Base-by-base conservation (phyloP, 495 filamentous ascomycete genomes). In the Margaritispora aquatica region DNA sequence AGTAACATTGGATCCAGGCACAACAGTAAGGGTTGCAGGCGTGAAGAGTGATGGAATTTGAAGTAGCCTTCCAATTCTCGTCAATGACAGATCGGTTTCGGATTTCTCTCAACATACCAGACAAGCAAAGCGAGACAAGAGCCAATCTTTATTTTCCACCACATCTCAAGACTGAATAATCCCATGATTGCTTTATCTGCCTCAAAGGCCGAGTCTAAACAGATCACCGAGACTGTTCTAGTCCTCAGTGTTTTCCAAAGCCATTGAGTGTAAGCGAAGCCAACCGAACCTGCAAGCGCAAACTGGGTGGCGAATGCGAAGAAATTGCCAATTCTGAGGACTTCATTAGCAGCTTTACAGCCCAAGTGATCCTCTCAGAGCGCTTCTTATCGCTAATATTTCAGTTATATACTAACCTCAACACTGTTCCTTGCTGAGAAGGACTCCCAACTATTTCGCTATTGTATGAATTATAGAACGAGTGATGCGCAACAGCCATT, bases 101-200 rank as follows among this genome's bases (percentile, higher is more conserved):
- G n/a, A n/a, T n/a, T n/a, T n/a, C n/a, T n/a, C n/a, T n/a, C n/a
- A 27, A 21, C 60, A 26, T 36, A 66, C 63, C 55, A 55, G 2
- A 49, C 41, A n/a, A 58, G 55, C 13, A 66, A 17, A 19, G 61
- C 64, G 11, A 66, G 17, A 24, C 56, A 26, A 23, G 55, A 46
- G 5, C 29, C 57, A 23, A 60, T 26, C 36, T 34, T 56, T 13
- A 63, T 24, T 24, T 61, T 65, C 23, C 15, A 24, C n/a, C 63
- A 31, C 62, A 69, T 50, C 38, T 67, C 64, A 4, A 24, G n/a
- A 46, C 65, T 57, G 19, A 69, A 36, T 11, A 62, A 31, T 1
- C 46, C 63, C 1, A 67, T 21, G 1, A 64, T 47, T 19, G 51
- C 46, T 1, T 20, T 44, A n/a, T 49, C 29, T 8, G 62, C 65